phyloP scores from a whole-genome alignment of 1,284 basidiomycete genomes.

The Leccinum subrobustum region DNA sequence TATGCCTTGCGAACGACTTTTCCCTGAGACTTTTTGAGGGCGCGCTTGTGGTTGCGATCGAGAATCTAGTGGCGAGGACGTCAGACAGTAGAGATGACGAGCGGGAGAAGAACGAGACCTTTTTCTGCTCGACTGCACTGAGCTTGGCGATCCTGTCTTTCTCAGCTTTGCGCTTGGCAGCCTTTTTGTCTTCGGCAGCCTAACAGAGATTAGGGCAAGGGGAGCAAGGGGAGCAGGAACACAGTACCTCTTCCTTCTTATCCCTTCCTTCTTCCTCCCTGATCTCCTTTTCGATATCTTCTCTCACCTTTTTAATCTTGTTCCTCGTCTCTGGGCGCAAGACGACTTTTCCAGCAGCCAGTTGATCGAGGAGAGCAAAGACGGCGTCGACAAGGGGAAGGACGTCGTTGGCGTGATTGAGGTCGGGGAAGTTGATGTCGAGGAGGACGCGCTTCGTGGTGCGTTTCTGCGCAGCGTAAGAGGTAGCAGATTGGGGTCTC shows the following conservation, averaged over 20 bases:
- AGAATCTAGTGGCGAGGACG: conserved; percentile 44
- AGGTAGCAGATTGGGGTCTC: conserved; percentile 49
- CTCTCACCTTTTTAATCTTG: conserved; percentile 72
- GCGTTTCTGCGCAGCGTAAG: conserved; percentile 28
- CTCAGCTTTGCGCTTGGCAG: conserved; percentile 73
- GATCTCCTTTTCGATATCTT: conserved; percentile 66
- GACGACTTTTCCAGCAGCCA: conserved; percentile 47
- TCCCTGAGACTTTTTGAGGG: conserved; percentile 65
- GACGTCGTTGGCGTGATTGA: conserved; percentile 47
- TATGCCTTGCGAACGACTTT: conserved; percentile 45
- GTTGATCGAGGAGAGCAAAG: conserved; percentile 73
- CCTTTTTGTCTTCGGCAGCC: conserved; percentile 64
- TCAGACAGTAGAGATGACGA: neutral
- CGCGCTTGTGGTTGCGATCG: conserved; percentile 75
- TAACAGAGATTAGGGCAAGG: conserved; percentile 23
- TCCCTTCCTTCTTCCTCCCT: conserved; percentile 70
- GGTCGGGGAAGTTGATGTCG: conserved; percentile 57
- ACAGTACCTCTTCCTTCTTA: conserved; percentile 65
- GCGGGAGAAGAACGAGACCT: conserved; percentile 42
- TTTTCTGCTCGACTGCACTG: conserved; percentile 81
- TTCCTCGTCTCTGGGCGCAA: conserved; percentile 78
- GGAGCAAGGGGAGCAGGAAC: neutral
- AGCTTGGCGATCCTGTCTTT: conserved; percentile 70
- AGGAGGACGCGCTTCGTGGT: conserved; percentile 74
- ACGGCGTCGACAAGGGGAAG: conserved; percentile 60